phyloP scores from a whole-genome alignment of 768 basidiomycete genomes.

The Trametes meyenii region DNA sequence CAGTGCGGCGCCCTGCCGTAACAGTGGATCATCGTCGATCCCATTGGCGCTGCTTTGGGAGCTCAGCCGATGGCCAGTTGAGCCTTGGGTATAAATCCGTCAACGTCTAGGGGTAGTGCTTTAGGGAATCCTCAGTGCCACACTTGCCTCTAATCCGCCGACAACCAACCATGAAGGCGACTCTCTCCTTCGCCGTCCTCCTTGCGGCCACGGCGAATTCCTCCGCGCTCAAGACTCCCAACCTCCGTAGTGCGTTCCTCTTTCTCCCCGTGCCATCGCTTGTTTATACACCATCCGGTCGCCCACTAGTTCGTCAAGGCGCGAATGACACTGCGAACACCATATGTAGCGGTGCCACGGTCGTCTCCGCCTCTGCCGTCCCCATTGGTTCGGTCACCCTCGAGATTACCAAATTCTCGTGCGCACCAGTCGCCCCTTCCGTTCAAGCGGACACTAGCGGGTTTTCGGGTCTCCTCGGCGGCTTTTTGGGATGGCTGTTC shows the following conservation, averaged over 20 bases:
- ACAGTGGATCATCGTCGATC: too few species aligned
- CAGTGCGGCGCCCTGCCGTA: too few species aligned
- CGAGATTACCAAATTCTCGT: conserved; percentile 18
- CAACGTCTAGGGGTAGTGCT: not conserved
- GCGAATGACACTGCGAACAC: not conserved
- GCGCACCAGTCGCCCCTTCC: not conserved
- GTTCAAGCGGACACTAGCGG: not conserved
- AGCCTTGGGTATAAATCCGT: too few species aligned
- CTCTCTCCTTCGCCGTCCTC: conserved; percentile 4
- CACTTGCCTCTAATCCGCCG: not conserved
- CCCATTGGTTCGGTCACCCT: not conserved
- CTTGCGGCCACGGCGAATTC: conserved; percentile 3
- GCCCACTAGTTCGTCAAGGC: conserved; percentile 10
- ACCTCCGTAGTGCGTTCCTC: conserved; percentile 2
- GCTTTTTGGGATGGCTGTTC: conserved; percentile 19
- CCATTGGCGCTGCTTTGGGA: too few species aligned
- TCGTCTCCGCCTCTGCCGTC: conserved; percentile 3
- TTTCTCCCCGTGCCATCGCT: not conserved
- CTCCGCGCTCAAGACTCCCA: conserved; percentile 15
- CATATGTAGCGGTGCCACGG: conserved; percentile 1
- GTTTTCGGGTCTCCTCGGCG: conserved; percentile 14
- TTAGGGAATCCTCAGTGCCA: not conserved
- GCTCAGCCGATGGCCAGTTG: too few species aligned
- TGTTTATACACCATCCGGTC: not conserved
- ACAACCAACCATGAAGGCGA: conserved; percentile 2